Conservation (phyloP, 1,284 basidiomycete genomes). For the Leccinum holopus region DNA sequence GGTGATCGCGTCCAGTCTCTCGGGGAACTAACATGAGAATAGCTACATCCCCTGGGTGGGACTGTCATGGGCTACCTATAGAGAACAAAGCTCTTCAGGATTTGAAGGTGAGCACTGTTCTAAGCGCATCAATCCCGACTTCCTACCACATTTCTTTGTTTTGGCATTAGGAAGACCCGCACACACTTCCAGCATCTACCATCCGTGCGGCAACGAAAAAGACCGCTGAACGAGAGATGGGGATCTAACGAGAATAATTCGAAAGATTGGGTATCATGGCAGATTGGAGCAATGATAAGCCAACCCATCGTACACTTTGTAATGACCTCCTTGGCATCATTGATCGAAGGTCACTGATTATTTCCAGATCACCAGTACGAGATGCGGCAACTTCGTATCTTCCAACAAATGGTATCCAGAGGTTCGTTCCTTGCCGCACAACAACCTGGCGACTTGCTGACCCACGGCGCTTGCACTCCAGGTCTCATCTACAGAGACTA, state of each 20-base stretch:
- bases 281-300: slow-evolving; percentile 72
- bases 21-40: slow-evolving; percentile 12
- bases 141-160: slow-evolving; percentile 1
- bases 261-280: slow-evolving; percentile 88
- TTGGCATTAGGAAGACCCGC: slow-evolving; percentile 47
- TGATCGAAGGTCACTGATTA: not conserved
- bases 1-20: slow-evolving; percentile 79
- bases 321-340: not conserved
- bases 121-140: not conserved
- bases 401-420: slow-evolving; percentile 86
- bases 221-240: slow-evolving; percentile 78
- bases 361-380: slow-evolving; percentile 80
- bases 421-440: slow-evolving; percentile 42
- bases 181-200: slow-evolving; percentile 53
- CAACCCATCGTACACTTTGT: slow-evolving; percentile 89
- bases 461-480: slow-evolving; percentile 22
- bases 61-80: slow-evolving; percentile 97
- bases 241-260: slow-evolving; percentile 81
- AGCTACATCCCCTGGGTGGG: slow-evolving; percentile 96
- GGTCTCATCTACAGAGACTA: slow-evolving; percentile 85
- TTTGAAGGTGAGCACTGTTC: slow-evolving; percentile 52
- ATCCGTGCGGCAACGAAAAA: slow-evolving; percentile 74
- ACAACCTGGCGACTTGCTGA: not conserved
- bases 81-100: slow-evolving; percentile 88
- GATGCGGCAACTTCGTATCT: slow-evolving; percentile 84